A percentile compares a stretch with the other conserved stretches of the same genome.
Evolutionary conservation across 306 rosid species (phyloP).

Genomic region (Medicago ruthenica): DNA sequence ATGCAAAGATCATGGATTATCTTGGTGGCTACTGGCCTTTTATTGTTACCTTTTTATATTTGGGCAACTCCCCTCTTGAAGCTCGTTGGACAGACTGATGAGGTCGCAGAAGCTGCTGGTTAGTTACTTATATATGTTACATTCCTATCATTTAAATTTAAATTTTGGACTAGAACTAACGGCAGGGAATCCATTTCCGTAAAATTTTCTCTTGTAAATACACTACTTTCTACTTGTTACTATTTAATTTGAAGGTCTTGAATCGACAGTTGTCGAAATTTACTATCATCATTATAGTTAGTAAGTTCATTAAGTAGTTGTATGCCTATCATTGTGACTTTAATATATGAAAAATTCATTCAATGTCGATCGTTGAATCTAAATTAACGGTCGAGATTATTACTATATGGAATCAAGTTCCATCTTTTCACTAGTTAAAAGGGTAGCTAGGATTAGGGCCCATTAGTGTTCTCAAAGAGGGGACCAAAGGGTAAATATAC

Average conservation of each 20-base stretch:
- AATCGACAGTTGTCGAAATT: too few relatives aligned
- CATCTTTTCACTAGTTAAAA: not conserved
- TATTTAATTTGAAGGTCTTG: too few relatives aligned
- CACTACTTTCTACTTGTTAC: not conserved
- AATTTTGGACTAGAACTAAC: too few relatives aligned
- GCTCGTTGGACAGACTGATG: conserved; percentile 58
- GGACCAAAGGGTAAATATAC: not conserved
- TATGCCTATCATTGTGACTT: not conserved
- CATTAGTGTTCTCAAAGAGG: not conserved
- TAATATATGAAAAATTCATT: not conserved
- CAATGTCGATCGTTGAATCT: not conserved
- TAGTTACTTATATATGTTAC: not conserved
- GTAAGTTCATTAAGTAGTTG: too few relatives aligned
- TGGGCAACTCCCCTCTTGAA: conserved; percentile 75
- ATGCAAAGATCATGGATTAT: conserved; percentile 92
- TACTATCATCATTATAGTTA: too few relatives aligned
- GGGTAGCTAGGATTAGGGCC: not conserved
- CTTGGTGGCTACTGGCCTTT: conserved; percentile 51
- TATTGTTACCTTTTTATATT: conserved; percentile 64
- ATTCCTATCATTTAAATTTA: too few relatives aligned
- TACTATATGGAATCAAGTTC: not conserved
- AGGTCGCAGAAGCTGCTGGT: conserved; percentile 75
- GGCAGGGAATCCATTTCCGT: too few relatives aligned
- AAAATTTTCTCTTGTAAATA: too few relatives aligned
- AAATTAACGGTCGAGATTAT: not conserved